phyloP scores from a whole-genome alignment of 148 eudicot genomes.

The Chenopodium quinoa region DNA sequence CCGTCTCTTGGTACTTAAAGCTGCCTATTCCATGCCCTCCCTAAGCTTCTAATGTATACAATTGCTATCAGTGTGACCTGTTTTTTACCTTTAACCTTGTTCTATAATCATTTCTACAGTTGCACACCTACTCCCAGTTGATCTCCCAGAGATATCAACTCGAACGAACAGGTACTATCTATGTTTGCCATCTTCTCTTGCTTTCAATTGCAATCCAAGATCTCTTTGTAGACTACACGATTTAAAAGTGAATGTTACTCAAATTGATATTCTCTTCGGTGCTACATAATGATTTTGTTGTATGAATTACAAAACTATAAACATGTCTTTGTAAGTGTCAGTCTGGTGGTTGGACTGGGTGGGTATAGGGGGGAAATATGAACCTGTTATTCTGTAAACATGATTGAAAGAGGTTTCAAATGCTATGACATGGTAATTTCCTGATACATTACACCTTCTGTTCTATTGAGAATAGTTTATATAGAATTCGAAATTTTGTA shows the following conservation, averaged over 20 bases:
- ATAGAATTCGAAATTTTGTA: too few species aligned
- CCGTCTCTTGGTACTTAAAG: constrained; percentile 76
- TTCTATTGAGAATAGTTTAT: not conserved
- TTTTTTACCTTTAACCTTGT: not conserved
- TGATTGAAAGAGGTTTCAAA: not conserved
- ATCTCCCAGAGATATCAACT: constrained; percentile 73
- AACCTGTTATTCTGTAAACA: not conserved
- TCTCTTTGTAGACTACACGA: not conserved
- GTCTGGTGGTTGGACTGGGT: not conserved
- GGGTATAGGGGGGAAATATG: not conserved
- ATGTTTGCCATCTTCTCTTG: not conserved
- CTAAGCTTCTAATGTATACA: not conserved
- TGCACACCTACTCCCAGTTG: constrained; percentile 91
- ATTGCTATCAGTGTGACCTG: not conserved
- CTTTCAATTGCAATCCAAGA: not conserved
- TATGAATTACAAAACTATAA: not conserved
- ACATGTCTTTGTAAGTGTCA: not conserved
- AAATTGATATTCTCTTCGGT: not conserved
- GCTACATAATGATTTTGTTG: constrained; percentile 1
- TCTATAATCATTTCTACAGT: constrained; percentile 42
- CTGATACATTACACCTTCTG: not conserved
- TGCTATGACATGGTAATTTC: not conserved
- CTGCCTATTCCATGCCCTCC: not conserved
- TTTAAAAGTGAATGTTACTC: not conserved
- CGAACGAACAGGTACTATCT: constrained; percentile 63